Evolutionary conservation across 352 stramenopile species (phyloP), one percentile per base, ranked within the genome.

Genomic region (Phytophthora tubulina): DNA sequence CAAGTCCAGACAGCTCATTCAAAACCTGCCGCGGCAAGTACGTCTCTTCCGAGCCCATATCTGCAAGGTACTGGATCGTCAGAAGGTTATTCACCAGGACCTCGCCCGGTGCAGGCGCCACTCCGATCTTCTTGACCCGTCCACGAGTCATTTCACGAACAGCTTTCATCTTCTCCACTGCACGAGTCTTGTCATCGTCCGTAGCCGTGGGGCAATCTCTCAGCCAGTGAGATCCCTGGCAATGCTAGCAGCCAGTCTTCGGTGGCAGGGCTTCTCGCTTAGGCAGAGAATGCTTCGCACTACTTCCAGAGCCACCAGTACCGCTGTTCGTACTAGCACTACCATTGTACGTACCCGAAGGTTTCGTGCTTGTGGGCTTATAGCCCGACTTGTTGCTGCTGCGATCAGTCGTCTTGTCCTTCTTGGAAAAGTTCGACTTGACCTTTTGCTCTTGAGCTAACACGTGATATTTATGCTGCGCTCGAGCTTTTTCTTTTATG

Each of bases 401-500:
- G 17, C 17, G 17, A 21, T 57, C 48, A 32, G 17, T 44, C 35
- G 6, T 2, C 17, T 68, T 61, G 3, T 62, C 50, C 32, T 68
- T 68, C 14, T 68, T 58, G 39, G 41, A 46, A 50, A 11, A 31
- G 50, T 49, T 38, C 32, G n/a, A 35, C 42, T 53, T 60, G 31
- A 15, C 32, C 4, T 61, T 70, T 27, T 59, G 42, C 13, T 64
- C 52, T 30, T 48, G 13, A 6, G 32, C 33, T 13, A 64, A 9
- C 15, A 64, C 33, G n/a, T 71, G 46, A 5, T 70, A 64, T 27
- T 58, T 55, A 15, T 64, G 45, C 14, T 65, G 45, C 6, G 54
- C 36, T 7, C 45, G 36, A 46, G 53, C 53, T 15, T 63, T 70
- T 13, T 64, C 63, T 33, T 70, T 64, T 13, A 70, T 70, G 3